A percentile compares a stretch with the other conserved stretches of the same genome.
Conservation (phyloP, 768 basidiomycete species). For the Kwoniella pini region DNA sequence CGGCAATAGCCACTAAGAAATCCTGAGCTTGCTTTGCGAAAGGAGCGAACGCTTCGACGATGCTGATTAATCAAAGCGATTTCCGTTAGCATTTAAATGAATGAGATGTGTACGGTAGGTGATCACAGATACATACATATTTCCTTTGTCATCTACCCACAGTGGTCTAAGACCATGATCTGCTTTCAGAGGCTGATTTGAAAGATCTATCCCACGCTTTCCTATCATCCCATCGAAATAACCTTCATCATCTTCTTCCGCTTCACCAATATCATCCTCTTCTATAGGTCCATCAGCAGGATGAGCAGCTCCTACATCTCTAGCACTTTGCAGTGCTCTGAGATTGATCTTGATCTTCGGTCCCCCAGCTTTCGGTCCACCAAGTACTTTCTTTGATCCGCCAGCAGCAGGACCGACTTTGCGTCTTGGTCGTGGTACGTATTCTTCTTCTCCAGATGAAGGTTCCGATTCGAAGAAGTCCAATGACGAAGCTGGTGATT, state of each 20-base stretch:
- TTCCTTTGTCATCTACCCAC: slow-evolving; percentile 68
- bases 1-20: slow-evolving; percentile 95
- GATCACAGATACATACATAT: slow-evolving; percentile 43
- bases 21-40: slow-evolving; percentile 98
- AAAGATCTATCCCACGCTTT: slow-evolving; percentile 44
- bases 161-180: slow-evolving; percentile 91
- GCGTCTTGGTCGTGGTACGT: slow-evolving; percentile 17
- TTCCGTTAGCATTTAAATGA: slow-evolving; percentile 54
- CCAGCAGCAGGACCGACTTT: slow-evolving; percentile 18
- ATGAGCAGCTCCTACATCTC: slow-evolving; percentile 27
- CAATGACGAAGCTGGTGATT: slow-evolving; percentile 44
- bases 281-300: slow-evolving; percentile 42
- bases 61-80: slow-evolving; percentile 68
- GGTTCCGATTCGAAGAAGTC: slow-evolving; percentile 46
- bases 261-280: slow-evolving; percentile 29
- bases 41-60: slow-evolving; percentile 95
- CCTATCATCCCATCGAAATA: slow-evolving; percentile 34
- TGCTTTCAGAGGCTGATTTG: slow-evolving; percentile 73
- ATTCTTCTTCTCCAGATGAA: slow-evolving; percentile 37
- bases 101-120: background rate
- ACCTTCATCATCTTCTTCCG: slow-evolving; percentile 35
- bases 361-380: slow-evolving; percentile 16
- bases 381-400: slow-evolving; percentile 14
- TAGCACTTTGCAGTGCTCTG: slow-evolving; percentile 27
- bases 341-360: slow-evolving; percentile 44